These are phyloP conservation scores for Peronospora farinosa DNA, from an alignment of 352 stramenopile species.

Conservation along the genomic window DNA sequence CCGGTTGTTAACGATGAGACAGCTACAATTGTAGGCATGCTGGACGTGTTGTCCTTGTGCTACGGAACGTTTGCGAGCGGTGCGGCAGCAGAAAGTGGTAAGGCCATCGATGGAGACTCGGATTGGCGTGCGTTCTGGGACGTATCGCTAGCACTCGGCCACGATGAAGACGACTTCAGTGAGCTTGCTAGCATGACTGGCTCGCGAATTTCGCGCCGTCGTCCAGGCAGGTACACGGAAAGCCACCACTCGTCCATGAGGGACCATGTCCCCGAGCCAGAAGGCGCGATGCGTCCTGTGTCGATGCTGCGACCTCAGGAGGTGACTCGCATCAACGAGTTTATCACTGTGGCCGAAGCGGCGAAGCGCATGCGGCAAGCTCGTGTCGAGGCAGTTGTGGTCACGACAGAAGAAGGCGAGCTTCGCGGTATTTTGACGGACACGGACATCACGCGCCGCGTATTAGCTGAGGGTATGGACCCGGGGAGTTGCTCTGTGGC, in stretches of 20 bases:
- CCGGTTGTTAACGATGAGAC: slow-evolving; percentile 89
- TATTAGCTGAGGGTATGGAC: slow-evolving; percentile 77
- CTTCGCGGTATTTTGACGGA: slow-evolving; percentile 82
- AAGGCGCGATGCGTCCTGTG: slow-evolving; percentile 66
- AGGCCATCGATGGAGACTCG: slow-evolving; percentile 36
- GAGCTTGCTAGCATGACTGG: slow-evolving; percentile 60
- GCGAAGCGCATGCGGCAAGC: slow-evolving; percentile 77
- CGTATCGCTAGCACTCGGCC: slow-evolving; percentile 71
- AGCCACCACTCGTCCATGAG: slow-evolving; percentile 43
- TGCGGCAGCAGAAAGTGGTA: slow-evolving; percentile 36
- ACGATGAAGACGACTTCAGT: slow-evolving; percentile 69
- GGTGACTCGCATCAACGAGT: slow-evolving; percentile 82
- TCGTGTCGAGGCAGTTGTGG: slow-evolving; percentile 78
- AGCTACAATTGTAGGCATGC: slow-evolving; percentile 71
- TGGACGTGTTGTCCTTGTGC: slow-evolving; percentile 85
- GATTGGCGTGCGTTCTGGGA: slow-evolving; percentile 88
- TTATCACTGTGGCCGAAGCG: slow-evolving; percentile 80
- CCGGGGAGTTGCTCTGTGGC: slow-evolving; percentile 71
- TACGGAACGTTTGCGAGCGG: slow-evolving; percentile 83
- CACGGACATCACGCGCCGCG: slow-evolving; percentile 79
- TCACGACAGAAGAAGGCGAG: slow-evolving; percentile 77
- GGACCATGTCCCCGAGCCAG: slow-evolving; percentile 41
- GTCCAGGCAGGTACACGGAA: slow-evolving; percentile 33
- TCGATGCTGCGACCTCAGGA: slow-evolving; percentile 73
- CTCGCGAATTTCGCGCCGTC: slow-evolving; percentile 40